phyloP scores from a whole-genome alignment of 2,329 filamentous ascomycete species.

The Hypoxylon sp. region DNA sequence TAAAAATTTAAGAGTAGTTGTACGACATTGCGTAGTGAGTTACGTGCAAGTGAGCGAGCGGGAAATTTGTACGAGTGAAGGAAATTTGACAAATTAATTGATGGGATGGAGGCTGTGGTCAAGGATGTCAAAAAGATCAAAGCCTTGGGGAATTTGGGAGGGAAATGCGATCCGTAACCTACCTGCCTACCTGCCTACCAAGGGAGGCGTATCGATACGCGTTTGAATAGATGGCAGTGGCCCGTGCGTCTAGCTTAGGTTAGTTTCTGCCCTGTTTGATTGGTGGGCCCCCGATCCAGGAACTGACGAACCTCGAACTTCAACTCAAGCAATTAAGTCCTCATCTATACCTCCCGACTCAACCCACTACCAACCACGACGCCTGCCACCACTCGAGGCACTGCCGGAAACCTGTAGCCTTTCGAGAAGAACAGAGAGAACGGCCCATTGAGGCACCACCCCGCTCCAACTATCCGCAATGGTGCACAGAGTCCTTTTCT shows the following conservation, averaged over 20 bases:
- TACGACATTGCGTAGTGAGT: background rate
- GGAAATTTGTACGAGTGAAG: slow-evolving; percentile 3
- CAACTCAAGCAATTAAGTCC: slow-evolving; percentile 24
- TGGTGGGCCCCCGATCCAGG: slow-evolving; percentile 24
- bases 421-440: slow-evolving; percentile 24
- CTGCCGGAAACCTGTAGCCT: slow-evolving; percentile 20
- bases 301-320: slow-evolving; percentile 27
- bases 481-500: slow-evolving; percentile 79
- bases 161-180: slow-evolving; percentile 1
- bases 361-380: slow-evolving; percentile 28
- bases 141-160: slow-evolving; percentile 18
- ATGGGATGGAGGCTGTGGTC: background rate
- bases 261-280: slow-evolving; percentile 28
- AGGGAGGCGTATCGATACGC: slow-evolving; percentile 29
- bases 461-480: slow-evolving; percentile 56
- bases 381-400: slow-evolving; percentile 19
- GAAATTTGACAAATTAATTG: background rate
- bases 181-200: too few relatives aligned
- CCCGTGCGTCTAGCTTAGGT: slow-evolving; percentile 37
- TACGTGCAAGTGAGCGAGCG: background rate
- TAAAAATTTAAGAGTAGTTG: slow-evolving; percentile 16
- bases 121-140: slow-evolving; percentile 11
- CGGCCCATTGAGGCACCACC: slow-evolving; percentile 40
- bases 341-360: slow-evolving; percentile 19
- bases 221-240: slow-evolving; percentile 13